These are phyloP conservation scores for Boeremia lycopersici DNA, from an alignment of 2,329 filamentous ascomycete species.

Conservation along the genomic window DNA sequence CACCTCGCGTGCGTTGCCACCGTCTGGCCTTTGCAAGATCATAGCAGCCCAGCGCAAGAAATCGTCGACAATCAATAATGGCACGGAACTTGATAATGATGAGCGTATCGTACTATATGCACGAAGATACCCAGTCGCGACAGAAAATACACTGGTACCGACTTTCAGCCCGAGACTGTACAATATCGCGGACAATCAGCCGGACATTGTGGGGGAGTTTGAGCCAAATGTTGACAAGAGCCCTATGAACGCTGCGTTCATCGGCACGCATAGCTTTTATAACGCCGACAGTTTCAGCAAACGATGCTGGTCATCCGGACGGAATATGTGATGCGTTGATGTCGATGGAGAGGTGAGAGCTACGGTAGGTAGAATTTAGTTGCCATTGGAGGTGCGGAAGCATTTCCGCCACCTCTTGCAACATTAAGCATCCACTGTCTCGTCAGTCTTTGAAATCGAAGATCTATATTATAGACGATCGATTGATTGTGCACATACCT, in stretches of 20 bases:
- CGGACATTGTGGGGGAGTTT: constrained; percentile 4
- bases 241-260: too few relatives aligned
- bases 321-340: not conserved
- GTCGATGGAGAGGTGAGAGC: not conserved
- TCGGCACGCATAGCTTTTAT: not conserved
- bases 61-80: not conserved
- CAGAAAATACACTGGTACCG: not conserved
- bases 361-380: too few relatives aligned
- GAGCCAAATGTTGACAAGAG: not conserved
- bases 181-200: constrained; percentile 9
- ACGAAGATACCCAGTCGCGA: not conserved
- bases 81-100: not conserved
- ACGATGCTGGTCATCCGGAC: not conserved
- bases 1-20: not conserved
- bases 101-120: not conserved
- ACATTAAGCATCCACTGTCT: too few relatives aligned
- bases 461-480: too few relatives aligned
- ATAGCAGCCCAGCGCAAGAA: too few relatives aligned
- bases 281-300: not conserved
- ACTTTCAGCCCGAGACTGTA: not conserved
- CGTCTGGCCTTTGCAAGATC: not conserved
- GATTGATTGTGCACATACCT: too few relatives aligned
- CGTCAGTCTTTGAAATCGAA: too few relatives aligned
- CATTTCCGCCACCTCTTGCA: too few relatives aligned
- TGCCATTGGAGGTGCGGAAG: not conserved